Conservation (phyloP, 441 rosid genomes). For the Bruguiera hainesii region DNA sequence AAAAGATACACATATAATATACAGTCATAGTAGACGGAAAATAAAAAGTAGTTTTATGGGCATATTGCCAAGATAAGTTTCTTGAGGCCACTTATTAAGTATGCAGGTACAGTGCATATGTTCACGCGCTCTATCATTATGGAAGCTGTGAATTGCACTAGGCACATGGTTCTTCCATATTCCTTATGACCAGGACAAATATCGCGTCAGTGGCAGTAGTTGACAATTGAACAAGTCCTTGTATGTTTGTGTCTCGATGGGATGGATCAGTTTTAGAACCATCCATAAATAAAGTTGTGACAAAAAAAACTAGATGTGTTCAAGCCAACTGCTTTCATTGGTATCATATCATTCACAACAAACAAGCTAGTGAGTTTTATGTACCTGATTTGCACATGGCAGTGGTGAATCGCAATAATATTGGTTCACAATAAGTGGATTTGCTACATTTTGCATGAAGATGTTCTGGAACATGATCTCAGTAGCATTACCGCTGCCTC, state of each 20-base stretch:
- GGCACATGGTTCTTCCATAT: too few species aligned
- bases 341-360: background rate
- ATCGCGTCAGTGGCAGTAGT: too few species aligned
- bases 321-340: background rate
- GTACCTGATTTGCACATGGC: constrained; percentile 88
- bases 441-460: constrained; percentile 73
- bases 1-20: too few species aligned
- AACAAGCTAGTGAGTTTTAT: background rate
- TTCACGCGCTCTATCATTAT: background rate
- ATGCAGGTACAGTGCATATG: background rate
- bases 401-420: constrained; percentile 73
- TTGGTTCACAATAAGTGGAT: constrained; percentile 84
- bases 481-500: constrained; percentile 73
- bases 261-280: too few species aligned
- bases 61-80: background rate
- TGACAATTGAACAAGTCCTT: too few species aligned
- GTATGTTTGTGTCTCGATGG: too few species aligned
- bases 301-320: too few species aligned
- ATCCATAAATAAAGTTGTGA: too few species aligned
- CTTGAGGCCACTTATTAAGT: background rate
- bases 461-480: constrained; percentile 56
- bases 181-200: too few species aligned
- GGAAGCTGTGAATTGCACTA: too few species aligned
- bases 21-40: background rate
- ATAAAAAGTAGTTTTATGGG: background rate